Evolutionary conservation across 768 basidiomycete genomes (phyloP), one percentile per base, ranked within the genome.

Genomic region (Pleurotus tuoliensis): DNA sequence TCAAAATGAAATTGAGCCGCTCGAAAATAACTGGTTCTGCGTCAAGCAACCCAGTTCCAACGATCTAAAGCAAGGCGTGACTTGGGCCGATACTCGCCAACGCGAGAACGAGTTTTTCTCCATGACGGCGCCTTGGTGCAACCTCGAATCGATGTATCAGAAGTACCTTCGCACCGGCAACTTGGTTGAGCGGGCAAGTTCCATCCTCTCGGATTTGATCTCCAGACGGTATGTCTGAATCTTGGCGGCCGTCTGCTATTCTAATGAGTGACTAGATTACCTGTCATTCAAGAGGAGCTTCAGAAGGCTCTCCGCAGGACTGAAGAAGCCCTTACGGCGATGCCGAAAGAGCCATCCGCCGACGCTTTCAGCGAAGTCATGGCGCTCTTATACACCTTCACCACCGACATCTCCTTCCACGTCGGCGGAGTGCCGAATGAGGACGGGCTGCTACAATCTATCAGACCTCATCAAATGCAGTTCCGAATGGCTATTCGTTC

Each of bases 161-260:
- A 73, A 72, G 8, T 82, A 80, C 51, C 65, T 90, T 1, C 71
- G 86, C 1, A 90, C 88, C 0, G 59, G 56, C 20, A 82, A 79
- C 50, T 71, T 90, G 0, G 81, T 83, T 0, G 78, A 80, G 22
- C 71, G 80, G 4, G 67, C 91, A 39, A 87, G 88, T 56, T 58
- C 67, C 0, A 78, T 88, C 5, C 65, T 92, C 0, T 86, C 86
- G 0, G 81, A 84, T 25, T 67, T 87, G 3, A 87, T 90, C 38
- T 68, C 77, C 0, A 82, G 82, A 59, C 71, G 84, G 89, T 87
- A 53, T 2, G 71, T 66, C 18, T 16, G n/a, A 34, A 7, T 34
- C 9, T 4, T 34, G 30, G 30, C 8, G 3, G 8, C 30, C 8
- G 8, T 9, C 8, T 4, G 30, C 30, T 34, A 34, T 11, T 34